Base-by-base conservation (phyloP, 1,139 yeast species). In the Arxiozyma bovina region DNA sequence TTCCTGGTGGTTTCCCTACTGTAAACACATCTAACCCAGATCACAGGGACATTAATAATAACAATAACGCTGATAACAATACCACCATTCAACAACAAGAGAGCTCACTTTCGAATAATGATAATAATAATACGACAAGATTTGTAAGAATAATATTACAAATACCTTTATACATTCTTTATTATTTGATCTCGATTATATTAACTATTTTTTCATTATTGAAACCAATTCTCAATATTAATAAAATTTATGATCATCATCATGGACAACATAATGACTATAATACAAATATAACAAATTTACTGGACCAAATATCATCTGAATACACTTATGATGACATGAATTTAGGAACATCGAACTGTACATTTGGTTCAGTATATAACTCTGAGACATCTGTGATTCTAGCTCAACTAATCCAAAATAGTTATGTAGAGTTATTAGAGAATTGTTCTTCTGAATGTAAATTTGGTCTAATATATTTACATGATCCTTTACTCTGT, bases 401-500 rank as follows among this genome's bases (percentile, higher is more conserved):
- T 27, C 40, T 57, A 17, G 50, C 56, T 6, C 53, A 56, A 8
- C 53, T 59, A 18, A 50, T 68, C 4, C 63, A 57, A 49, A 60
- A 59, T 3, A 63, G 65, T n/a, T 68, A 67, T 53, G 59, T 67
- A 21, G 60, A 60, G 17, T 45, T 68, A 30, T 54, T 67, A 27
- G 58, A 61, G 17, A 54, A 59, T 8, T 63, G 67, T 50, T 57
- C 64, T 1, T 61, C 59, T 25, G 67, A 68, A 48, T 63, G 63
- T 30, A 68, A 64, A 53, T 88, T 88, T 73, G 74, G 91, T 52
- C 74, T 87, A 54, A 81, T 91, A 1, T 83, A 87, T 60, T 71
- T 93, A 55, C 87, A 89, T 55, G 85, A 87, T 64, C 83, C 84
- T 22, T 81, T 83, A 55, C 85, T 86, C 65, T 93, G 87, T 58